Evolutionary conservation across 2,329 filamentous ascomycete species (phyloP), one percentile per base, ranked within the genome.

Genomic region (Fusarium sp.): DNA sequence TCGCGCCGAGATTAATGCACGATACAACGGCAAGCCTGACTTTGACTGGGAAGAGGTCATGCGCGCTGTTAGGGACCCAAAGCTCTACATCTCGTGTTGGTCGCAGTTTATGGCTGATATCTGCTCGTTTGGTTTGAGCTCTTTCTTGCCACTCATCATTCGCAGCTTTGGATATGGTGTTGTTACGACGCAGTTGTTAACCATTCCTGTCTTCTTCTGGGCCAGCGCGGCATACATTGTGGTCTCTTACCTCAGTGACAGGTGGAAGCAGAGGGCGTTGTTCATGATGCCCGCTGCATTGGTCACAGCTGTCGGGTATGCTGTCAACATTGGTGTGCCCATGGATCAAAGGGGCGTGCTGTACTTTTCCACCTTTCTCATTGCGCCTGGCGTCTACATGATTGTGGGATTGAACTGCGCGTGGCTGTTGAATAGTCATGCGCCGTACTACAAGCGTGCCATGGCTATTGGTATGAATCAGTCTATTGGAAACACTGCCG

Each of bases 121-220:
- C n/a, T 53, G 40, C 10, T 36, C 56, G 4, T 56, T 64, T 34
- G 62, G 65, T 6, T 56, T 67, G 29, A 62, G 62, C 23, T 61
- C 62, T 25, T 68, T 68, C 49, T 33, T 68, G 18, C 65, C 65
- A 1, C 56, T 62, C 0, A 68, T 68, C 16, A 68, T 68, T 42
- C 36, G 42, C 6, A 58, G 57, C 3, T 31, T 64, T 18, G 57
- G 62, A 36, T 61, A 36, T 11, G 61, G 23, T 9, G 44, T 25
- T 27, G 44, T 49, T 16, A 49, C 44, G 44, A 49, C 44, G 1
- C 44, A 49, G 44, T 27, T 49, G n/a, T 27, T 49, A 11, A 49
- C 44, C 14, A 49, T 49, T 49, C 44, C 44, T 25, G 44, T 49
- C 23, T 49, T 49, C 9, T 49, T 49, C 11, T 49, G 44, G 44